Conservation (phyloP, 2,329 filamentous ascomycete species). For the Nothophaeocryptopus gaeumannii region DNA sequence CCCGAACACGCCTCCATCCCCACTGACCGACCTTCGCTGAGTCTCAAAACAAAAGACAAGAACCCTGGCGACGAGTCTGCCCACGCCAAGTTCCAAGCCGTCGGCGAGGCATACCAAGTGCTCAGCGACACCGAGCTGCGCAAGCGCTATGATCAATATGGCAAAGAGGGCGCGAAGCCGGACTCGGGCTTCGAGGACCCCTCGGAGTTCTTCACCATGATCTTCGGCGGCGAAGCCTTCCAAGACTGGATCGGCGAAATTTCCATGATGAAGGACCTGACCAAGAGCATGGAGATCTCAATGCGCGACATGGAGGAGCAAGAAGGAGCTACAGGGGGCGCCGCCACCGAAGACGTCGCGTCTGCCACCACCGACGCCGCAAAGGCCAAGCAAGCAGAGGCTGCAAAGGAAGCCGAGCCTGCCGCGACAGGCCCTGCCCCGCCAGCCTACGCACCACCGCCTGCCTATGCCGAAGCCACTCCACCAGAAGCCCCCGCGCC, state of each 20-base stretch:
- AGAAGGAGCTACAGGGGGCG: constrained; percentile 50
- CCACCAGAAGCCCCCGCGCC: constrained; percentile 10
- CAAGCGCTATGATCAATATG: constrained; percentile 92
- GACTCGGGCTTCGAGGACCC: constrained; percentile 91
- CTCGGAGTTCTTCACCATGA: constrained; percentile 95
- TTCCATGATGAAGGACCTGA: constrained; percentile 96
- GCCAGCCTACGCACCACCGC: constrained; percentile 11
- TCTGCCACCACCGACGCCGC: constrained; percentile 48
- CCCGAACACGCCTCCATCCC: not conserved
- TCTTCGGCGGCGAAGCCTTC: constrained; percentile 96
- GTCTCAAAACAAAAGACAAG: constrained; percentile 64
- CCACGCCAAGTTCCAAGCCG: constrained; percentile 87
- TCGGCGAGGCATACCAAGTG: constrained; percentile 73
- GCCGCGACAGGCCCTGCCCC: constrained; percentile 12
- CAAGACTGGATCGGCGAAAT: constrained; percentile 97
- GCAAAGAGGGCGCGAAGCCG: constrained; percentile 90
- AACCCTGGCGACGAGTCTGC: constrained; percentile 95
- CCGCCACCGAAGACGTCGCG: constrained; percentile 12
- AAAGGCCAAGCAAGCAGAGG: constrained; percentile 19
- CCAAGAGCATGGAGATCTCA: constrained; percentile 96
- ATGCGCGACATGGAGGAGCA: constrained; percentile 73
- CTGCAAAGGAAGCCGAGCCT: constrained; percentile 23
- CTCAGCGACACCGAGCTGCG: constrained; percentile 84
- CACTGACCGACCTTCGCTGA: too few relatives aligned
- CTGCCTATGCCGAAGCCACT: constrained; percentile 15